These are phyloP conservation scores for Botrytis aclada DNA, from an alignment of 2,329 filamentous ascomycete genomes.

Conservation along the genomic window DNA sequence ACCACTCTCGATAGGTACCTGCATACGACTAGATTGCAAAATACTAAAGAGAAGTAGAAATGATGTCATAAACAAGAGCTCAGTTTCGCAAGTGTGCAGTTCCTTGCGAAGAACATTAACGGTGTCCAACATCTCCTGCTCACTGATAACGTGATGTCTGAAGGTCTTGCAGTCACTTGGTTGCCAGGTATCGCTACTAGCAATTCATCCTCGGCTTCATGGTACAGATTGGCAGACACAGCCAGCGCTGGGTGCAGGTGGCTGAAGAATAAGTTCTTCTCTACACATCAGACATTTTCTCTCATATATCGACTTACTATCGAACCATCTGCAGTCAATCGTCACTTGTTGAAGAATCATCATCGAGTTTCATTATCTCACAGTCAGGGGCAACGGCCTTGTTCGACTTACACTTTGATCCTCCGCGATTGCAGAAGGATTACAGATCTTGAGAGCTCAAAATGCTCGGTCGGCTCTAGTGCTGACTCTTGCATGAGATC, in stretches of 20 bases:
- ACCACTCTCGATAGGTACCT: background rate
- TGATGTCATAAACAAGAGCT: background rate
- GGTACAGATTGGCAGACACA: background rate
- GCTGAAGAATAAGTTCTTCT: background rate
- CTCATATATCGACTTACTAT: background rate
- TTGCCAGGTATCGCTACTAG: background rate
- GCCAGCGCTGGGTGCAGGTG: background rate
- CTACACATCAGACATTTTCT: background rate
- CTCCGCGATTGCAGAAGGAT: slow-evolving; percentile 3
- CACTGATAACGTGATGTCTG: background rate
- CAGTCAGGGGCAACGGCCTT: background rate
- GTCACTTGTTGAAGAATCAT: background rate
- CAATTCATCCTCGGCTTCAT: background rate
- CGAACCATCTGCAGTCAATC: background rate
- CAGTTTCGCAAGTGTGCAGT: background rate
- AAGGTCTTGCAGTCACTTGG: background rate
- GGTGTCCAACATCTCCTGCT: too few relatives aligned
- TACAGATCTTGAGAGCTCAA: background rate
- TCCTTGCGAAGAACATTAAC: background rate
- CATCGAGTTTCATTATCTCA: background rate
- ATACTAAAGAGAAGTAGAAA: background rate
- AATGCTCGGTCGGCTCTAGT: background rate
- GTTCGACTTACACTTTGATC: background rate
- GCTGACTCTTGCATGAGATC: slow-evolving; percentile 1
- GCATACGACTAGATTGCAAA: background rate